Evolutionary conservation across 73 alveolate genomes (phyloP).

Genomic region (Paramecium tetraurelia): DNA sequence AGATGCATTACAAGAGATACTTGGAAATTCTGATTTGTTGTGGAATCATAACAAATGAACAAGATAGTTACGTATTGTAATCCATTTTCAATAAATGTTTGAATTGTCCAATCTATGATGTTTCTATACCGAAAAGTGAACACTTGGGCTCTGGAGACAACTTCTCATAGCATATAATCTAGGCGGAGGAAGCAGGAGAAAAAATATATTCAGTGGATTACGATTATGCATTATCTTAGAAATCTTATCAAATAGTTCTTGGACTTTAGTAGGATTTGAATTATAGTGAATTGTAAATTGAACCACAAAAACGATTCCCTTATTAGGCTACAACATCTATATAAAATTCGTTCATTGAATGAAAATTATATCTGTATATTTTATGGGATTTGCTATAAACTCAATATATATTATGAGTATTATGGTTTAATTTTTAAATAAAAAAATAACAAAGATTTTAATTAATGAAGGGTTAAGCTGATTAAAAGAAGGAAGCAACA

Average conservation of each 20-base stretch:
- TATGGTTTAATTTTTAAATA: neutral
- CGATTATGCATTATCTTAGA: neutral
- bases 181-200: neutral
- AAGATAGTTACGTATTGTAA: neutral
- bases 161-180: neutral
- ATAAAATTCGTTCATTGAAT: neutral
- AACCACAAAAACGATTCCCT: neutral
- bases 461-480: constrained; percentile 24
- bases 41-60: neutral
- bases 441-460: constrained; percentile 23
- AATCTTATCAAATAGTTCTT: neutral
- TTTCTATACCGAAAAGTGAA: neutral
- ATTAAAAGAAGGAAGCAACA: constrained; percentile 9
- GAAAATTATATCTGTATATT: neutral
- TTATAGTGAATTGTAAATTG: neutral
- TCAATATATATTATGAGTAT: neutral
- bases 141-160: neutral
- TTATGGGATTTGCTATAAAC: neutral
- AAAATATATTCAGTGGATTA: neutral
- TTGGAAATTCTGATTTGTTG: neutral
- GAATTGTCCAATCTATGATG: neutral
- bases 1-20: neutral
- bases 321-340: neutral
- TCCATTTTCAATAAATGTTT: neutral
- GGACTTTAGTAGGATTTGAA: neutral